Base-by-base conservation (phyloP, 1,139 yeast species). In the Sugiyamaella sp. region DNA sequence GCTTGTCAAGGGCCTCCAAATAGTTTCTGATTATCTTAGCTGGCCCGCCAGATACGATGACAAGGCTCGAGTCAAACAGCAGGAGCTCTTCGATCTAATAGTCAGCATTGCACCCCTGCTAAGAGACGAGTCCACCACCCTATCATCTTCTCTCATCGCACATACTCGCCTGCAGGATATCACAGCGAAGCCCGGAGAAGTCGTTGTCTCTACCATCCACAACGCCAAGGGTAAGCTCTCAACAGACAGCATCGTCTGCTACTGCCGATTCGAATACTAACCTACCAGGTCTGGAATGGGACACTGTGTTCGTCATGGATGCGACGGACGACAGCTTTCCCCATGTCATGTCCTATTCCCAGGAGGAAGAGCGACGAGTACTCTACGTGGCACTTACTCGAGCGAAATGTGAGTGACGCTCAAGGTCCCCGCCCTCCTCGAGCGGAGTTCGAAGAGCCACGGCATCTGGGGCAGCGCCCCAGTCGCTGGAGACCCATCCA, bases 341-440 rank as follows among this genome's bases (percentile, higher is more conserved):
- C 1, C 57, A 58, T 20, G 37, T 53, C 22, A 44, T 57, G 43
- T 50, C 56, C 14, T 38, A 44, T 6, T 33, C 52, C 1, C 47
- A 39, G n/a, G 77, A 84, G 59, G 96, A 89, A 67, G 96, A 89
- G 64, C 73, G 93, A 55, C 70, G 96, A 46, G 81, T 91, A 63
- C 80, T 89, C 57, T 89, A 89, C 64, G 97, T 89, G 9, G 95
- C 95, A 0, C 76, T 85, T 21, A 88, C 96, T 0, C 75, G 97
- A 60, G 93, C 96, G 0, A 82, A 82, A 32, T 10, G 52, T 46
- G 27, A 25, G 50, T 14, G 2, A 12, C n/a, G 22, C 37, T 42
- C n/a, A 9, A 39, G 25, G 22, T 33, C 19, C 21, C 19, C 20
- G 9, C 2, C 19, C n/a, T n/a, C n/a, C n/a, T n/a, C n/a, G n/a